phyloP scores from a whole-genome alignment of 148 eudicot genomes.

The Cornus suecica region DNA sequence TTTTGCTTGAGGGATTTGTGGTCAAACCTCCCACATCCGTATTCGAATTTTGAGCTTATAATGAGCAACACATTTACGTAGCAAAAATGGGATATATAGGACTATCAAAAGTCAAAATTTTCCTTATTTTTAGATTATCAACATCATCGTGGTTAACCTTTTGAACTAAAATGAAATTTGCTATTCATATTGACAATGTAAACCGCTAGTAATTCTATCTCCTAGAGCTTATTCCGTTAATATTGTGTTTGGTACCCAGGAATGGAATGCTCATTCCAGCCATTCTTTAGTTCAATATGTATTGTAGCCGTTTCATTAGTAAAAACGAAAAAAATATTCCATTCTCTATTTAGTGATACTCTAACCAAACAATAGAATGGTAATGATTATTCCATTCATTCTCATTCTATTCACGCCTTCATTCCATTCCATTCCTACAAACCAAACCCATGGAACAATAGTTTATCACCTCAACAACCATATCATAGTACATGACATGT shows the following conservation, averaged over 20 bases:
- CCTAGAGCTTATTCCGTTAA: neutral
- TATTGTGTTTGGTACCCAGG: too few relatives aligned
- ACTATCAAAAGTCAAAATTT: neutral
- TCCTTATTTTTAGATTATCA: neutral
- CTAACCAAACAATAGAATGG: too few relatives aligned
- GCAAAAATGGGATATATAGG: neutral
- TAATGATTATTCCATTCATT: too few relatives aligned
- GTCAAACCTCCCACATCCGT: neutral
- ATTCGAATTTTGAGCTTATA: neutral
- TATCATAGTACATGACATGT: conserved; percentile 15
- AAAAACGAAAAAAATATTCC: too few relatives aligned
- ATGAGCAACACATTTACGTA: neutral
- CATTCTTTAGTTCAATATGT: too few relatives aligned
- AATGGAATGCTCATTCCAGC: too few relatives aligned
- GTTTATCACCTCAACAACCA: neutral
- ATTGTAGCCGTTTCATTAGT: too few relatives aligned
- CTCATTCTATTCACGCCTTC: too few relatives aligned
- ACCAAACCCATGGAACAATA: too few relatives aligned
- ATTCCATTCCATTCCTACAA: too few relatives aligned
- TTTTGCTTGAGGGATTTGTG: neutral
- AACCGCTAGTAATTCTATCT: neutral
- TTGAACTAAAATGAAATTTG: neutral
- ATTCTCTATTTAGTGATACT: too few relatives aligned
- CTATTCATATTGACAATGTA: neutral
- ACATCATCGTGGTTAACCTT: too few relatives aligned